Evolutionary conservation across 2,329 filamentous ascomycete genomes (phyloP), one percentile per base, ranked within the genome.

Genomic region (Phaeosphaeria sp.): DNA sequence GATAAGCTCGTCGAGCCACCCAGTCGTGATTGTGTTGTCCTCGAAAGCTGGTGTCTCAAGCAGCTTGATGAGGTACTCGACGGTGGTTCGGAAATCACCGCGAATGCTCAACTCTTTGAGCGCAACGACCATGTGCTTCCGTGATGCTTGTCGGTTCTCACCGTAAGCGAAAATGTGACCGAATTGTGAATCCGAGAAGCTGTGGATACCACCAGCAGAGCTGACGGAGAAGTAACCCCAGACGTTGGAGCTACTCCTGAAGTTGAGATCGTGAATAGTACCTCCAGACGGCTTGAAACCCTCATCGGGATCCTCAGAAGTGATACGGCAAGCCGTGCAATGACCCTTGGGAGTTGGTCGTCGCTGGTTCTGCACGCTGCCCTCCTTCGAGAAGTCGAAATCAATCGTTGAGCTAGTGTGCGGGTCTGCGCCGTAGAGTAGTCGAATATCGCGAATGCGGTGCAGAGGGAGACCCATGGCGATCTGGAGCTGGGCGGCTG

Each of bases 201-300:
- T 97, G 87, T 99, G 95, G 66, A 99, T 99, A 80, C 93, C 93
- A 82, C 93, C 94, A 55, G 93, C 90, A 10, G 93, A 95, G 82
- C 93, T 92, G 78, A 99, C 95, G 52, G 95, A 99, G 88, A 99
- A 99, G 82, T 99, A 99, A 85, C 95, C 95, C 95, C 95, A 99
- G 55, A 98, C 95, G 69, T 99, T 99, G 63, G 95, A 98, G 78
- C 93, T 97, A 83, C 91, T 96, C 76, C 95, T 88, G 88, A 99
- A 99, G 85, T 99, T 99, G 74, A 99, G 84, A 76, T 99, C 95
- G 83, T 98, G 95, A 88, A 99, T 96, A 52, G 94, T 96, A 88
- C 95, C 95, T 73, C 94, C 96, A 46, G 95, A 99, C 57, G 95
- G 95, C 87, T 99, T 99, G 88, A 99, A 99, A 52, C 95, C 95